Conservation (phyloP, 352 stramenopile genomes). For the Globisporangium irregulare region DNA sequence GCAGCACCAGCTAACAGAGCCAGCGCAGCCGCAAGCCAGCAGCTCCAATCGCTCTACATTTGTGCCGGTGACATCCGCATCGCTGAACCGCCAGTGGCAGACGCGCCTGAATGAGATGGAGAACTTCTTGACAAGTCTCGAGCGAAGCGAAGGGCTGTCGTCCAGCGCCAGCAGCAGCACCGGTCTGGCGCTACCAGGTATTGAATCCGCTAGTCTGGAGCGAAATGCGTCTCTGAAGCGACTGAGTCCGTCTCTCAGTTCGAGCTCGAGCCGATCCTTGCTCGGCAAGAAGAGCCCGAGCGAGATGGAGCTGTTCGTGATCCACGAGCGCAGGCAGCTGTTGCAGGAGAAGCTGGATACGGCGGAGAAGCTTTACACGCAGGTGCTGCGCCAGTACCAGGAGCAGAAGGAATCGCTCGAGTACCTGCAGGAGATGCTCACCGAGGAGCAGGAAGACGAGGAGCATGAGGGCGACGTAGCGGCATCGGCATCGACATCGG, state of each 20-base stretch:
- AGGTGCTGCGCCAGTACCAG: conserved; percentile 65
- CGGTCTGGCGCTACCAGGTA: background rate
- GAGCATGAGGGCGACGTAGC: conserved; percentile 18
- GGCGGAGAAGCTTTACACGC: conserved; percentile 67
- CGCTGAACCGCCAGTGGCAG: conserved; percentile 32
- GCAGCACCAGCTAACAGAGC: background rate
- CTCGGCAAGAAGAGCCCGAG: conserved; percentile 20
- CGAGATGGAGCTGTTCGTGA: conserved; percentile 29
- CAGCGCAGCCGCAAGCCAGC: background rate
- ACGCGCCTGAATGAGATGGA: conserved; percentile 47
- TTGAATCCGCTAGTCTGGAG: conserved; percentile 4
- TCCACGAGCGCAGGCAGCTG: conserved; percentile 39
- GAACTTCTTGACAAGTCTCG: conserved; percentile 40
- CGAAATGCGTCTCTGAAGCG: background rate
- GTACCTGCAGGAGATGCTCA: conserved; percentile 54
- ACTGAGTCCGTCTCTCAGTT: background rate
- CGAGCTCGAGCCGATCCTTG: conserved; percentile 28
- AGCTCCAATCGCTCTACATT: background rate
- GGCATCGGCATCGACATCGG: background rate
- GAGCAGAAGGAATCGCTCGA: conserved; percentile 61
- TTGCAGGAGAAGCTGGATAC: conserved; percentile 65
- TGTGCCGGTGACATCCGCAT: background rate
- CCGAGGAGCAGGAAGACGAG: conserved; percentile 38
- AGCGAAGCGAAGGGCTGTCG: background rate
- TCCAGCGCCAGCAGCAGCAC: background rate